Percentiles rank a stretch among this genome's conserved stretches.
Conservation (phyloP, 75 land plant species). For the Sequoia sempervirens region DNA sequence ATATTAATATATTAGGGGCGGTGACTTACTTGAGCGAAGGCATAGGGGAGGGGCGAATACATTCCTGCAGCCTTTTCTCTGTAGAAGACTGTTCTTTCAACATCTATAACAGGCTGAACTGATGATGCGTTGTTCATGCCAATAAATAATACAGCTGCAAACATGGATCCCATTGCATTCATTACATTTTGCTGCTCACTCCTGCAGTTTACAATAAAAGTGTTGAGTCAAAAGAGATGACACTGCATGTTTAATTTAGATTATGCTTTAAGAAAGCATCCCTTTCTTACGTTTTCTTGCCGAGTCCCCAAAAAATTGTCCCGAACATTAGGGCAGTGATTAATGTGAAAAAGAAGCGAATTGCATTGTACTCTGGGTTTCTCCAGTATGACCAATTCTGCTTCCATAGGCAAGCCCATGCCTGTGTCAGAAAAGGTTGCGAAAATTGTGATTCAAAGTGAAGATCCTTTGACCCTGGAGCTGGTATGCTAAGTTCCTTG, state of each 20-base stretch:
- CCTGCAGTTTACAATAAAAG: slow-evolving; percentile 4
- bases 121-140: slow-evolving; percentile 21
- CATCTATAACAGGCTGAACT: slow-evolving; percentile 28
- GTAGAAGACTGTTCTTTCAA: slow-evolving; percentile 37
- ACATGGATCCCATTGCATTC: slow-evolving; percentile 33
- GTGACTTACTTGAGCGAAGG: slow-evolving; percentile 22
- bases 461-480: slow-evolving; percentile 27
- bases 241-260: no score
- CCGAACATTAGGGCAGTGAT: slow-evolving; percentile 9
- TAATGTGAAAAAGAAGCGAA: no score
- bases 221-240: no score
- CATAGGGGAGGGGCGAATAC: slow-evolving; percentile 18
- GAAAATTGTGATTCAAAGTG: slow-evolving; percentile 25
- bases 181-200: slow-evolving; percentile 5
- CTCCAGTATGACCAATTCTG: slow-evolving; percentile 51
- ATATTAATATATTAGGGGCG: neutral
- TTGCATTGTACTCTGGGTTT: slow-evolving; percentile 14
- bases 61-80: slow-evolving; percentile 17
- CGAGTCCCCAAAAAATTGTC: slow-evolving; percentile 38
- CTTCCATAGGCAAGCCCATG: slow-evolving; percentile 46
- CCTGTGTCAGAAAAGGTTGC: slow-evolving; percentile 4
- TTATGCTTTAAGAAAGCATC: neutral
- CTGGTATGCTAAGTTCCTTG: slow-evolving; percentile 19
- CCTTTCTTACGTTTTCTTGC: slow-evolving; percentile 41
- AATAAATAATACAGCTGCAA: slow-evolving; percentile 23